Evolutionary conservation across 768 basidiomycete species (phyloP).

Genomic region (Galerina sulciceps): DNA sequence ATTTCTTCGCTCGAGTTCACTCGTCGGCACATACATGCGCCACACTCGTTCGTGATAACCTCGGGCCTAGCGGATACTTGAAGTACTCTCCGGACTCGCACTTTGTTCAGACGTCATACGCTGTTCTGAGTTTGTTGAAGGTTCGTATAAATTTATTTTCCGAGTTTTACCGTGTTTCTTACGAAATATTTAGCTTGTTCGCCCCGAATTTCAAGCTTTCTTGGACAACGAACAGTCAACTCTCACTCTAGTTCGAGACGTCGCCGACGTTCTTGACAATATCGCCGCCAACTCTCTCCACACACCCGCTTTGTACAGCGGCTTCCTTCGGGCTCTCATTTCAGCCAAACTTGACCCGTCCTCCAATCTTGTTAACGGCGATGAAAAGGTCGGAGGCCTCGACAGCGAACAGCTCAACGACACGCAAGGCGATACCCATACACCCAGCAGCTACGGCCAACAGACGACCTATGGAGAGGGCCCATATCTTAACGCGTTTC

Average conservation of each 20-base stretch:
- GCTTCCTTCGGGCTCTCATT: slow-evolving; percentile 79
- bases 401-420: slow-evolving; percentile 1
- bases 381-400: slow-evolving; percentile 18
- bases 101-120: slow-evolving; percentile 92
- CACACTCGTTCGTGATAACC: slow-evolving; percentile 73
- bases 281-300: slow-evolving; percentile 81
- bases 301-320: slow-evolving; percentile 89
- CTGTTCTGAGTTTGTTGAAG: slow-evolving; percentile 91
- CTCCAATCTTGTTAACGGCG: slow-evolving; percentile 9
- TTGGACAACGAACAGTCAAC: slow-evolving; percentile 76
- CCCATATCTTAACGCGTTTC: slow-evolving; percentile 56
- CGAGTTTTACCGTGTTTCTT: background rate
- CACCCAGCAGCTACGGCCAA: slow-evolving; percentile 10
- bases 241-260: slow-evolving; percentile 73
- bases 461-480: slow-evolving; percentile 25
- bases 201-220: slow-evolving; percentile 82
- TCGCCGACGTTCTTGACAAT: slow-evolving; percentile 78
- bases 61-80: slow-evolving; percentile 77
- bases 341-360: slow-evolving; percentile 48
- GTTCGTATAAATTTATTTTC: slow-evolving; percentile 39
- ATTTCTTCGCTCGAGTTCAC: slow-evolving; percentile 85
- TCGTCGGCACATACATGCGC: slow-evolving; percentile 73
- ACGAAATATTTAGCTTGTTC: slow-evolving; percentile 60
- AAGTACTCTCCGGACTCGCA: slow-evolving; percentile 89
- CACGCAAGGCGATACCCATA: background rate